Evolutionary conservation across 2,329 filamentous ascomycete species (phyloP).

Genomic region (Geoglossum cookeanum): DNA sequence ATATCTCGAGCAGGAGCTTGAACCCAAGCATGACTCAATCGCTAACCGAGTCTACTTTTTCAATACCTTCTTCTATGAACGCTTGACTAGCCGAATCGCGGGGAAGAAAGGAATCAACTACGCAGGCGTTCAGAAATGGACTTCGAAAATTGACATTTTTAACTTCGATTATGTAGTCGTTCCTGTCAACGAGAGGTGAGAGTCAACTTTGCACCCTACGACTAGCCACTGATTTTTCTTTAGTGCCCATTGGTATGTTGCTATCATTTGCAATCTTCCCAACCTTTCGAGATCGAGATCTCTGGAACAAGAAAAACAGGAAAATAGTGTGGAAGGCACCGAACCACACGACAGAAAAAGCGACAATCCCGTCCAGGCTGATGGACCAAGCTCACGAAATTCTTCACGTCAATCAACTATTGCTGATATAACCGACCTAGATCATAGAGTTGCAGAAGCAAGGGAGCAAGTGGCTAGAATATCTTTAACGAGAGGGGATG

Average conservation of each 20-base stretch:
- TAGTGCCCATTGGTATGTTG: constrained; percentile 71
- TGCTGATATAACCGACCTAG: neutral
- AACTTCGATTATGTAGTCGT: constrained; percentile 76
- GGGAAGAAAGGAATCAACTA: constrained; percentile 52
- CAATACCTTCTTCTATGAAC: constrained; percentile 81
- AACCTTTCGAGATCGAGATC: constrained; percentile 30
- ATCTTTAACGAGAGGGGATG: neutral
- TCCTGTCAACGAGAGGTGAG: constrained; percentile 59
- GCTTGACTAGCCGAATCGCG: constrained; percentile 41
- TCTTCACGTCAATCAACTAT: neutral
- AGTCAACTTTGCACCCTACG: neutral
- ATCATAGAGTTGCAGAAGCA: neutral
- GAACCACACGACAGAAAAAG: constrained; percentile 4
- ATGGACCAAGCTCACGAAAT: neutral
- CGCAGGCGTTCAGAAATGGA: constrained; percentile 72
- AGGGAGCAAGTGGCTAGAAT: neutral
- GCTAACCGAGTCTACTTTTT: constrained; percentile 62
- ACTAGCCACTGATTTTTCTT: constrained; percentile 5
- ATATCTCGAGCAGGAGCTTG: constrained; percentile 44
- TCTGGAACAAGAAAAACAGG: constrained; percentile 8
- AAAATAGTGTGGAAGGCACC: neutral
- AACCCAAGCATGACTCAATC: constrained; percentile 33
- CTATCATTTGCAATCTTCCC: constrained; percentile 79
- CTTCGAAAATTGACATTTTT: constrained; percentile 66
- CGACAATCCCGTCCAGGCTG: neutral